A percentile compares a stretch with the other conserved stretches of the same genome.
Conservation (phyloP, 495 filamentous ascomycete species). For the Penicillium nucicola region DNA sequence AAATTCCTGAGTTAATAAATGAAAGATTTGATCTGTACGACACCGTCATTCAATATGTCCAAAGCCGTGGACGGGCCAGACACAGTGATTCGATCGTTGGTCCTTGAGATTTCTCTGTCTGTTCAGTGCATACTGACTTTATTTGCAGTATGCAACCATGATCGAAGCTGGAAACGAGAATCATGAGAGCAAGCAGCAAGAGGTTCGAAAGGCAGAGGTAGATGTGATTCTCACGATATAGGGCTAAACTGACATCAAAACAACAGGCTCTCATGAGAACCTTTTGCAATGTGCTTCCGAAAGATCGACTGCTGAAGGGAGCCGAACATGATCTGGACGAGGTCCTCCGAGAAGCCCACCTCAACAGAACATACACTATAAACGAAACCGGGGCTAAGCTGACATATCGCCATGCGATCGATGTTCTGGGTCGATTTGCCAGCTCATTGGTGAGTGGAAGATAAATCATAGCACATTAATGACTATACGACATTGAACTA, state of each 20-base stretch:
- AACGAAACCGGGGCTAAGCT: constrained; percentile 72
- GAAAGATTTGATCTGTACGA: constrained; percentile 81
- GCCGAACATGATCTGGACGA: constrained; percentile 55
- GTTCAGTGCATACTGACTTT: neutral
- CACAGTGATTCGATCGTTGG: constrained; percentile 60
- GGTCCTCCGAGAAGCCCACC: constrained; percentile 52
- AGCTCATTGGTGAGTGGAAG: constrained; percentile 47
- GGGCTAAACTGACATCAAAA: constrained; percentile 28
- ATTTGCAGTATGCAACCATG: constrained; percentile 71
- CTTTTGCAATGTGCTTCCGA: constrained; percentile 74
- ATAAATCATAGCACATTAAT: neutral
- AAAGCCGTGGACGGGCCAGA: constrained; percentile 88
- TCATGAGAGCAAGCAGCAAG: constrained; percentile 53
- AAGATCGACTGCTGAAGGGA: constrained; percentile 68
- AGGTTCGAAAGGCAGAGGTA: constrained; percentile 55
- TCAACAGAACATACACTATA: constrained; percentile 57
- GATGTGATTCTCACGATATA: constrained; percentile 11
- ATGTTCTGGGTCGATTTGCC: constrained; percentile 62
- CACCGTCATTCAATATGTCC: constrained; percentile 93
- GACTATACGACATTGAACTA: neutral
- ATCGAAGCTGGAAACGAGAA: constrained; percentile 61
- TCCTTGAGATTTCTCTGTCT: neutral
- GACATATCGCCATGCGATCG: constrained; percentile 70
- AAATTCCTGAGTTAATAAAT: constrained; percentile 1
- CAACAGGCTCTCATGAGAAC: constrained; percentile 53